Evolutionary conservation across 495 filamentous ascomycete species (phyloP), one percentile per base, ranked within the genome.

Genomic region (Penicillium macrosclerotiorum): DNA sequence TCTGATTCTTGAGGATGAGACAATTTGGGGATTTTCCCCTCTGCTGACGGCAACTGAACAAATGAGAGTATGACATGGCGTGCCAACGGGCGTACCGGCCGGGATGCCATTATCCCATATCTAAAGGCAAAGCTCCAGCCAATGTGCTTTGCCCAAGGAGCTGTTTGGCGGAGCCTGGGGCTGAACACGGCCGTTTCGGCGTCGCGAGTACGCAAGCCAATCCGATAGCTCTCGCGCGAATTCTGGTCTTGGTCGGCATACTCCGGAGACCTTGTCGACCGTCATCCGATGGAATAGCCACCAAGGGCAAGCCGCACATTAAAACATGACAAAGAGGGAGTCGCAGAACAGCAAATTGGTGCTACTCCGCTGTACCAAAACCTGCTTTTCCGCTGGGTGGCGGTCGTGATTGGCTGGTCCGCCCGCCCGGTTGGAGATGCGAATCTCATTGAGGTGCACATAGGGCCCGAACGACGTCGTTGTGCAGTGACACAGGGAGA

Each of bases 371-470:
- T 1, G 33, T 43, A 32, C 39, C 30, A 58, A 61, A 61, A 58
- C 58, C 58, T 61, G 58, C 58, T 61, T 61, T 55, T 42, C n/a
- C 8, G 24, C 26, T 25, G 17, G 32, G 33, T 12, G 11, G 1
- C 5, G 18, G 6, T 13, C 32, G 29, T 59, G 51, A 62, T 62
- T 62, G 58, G 58, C 48, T 55, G 58, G 58, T 53, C 27, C 30
- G n/a, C 18, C 48, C 44, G 51, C 45, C 58, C 54, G 58, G 40
- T 57, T 46, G 11, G 37, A 40, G 42, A 51, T 53, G 29, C 19
- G 38, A 34, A 26, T 25, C 27, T 35, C 16, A 33, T 3, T n/a
- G 11, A 11, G 22, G 9, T n/a, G 14, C 24, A 34, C 26, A 32
- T 23, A 16, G 12, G 41, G 13, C 8, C 18, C 12, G 17, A 14